These are phyloP conservation scores for Naganishia liquefaciens DNA, from an alignment of 1,284 basidiomycete genomes.

Conservation along the genomic window DNA sequence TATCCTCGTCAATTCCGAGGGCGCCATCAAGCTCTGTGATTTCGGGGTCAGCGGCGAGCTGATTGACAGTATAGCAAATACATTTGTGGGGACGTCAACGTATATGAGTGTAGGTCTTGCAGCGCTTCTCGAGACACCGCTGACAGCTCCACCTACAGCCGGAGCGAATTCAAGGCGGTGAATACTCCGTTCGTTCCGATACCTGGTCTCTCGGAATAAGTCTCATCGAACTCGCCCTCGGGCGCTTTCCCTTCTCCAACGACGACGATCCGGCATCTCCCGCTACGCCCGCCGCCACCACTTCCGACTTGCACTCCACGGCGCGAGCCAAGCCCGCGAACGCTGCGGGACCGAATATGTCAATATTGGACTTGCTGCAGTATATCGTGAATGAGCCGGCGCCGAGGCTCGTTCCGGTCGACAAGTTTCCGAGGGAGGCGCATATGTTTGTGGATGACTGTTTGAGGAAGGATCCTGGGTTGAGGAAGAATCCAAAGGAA, in stretches of 20 bases:
- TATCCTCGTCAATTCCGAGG: slow-evolving; percentile 88
- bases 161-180: slow-evolving; percentile 96
- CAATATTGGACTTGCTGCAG: slow-evolving; percentile 91
- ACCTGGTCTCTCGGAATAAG: slow-evolving; percentile 97
- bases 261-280: slow-evolving; percentile 62
- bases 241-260: slow-evolving; percentile 87
- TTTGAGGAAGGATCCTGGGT: slow-evolving; percentile 76
- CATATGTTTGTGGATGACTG: slow-evolving; percentile 79
- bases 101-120: slow-evolving; percentile 92
- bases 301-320: slow-evolving; percentile 40
- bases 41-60: slow-evolving; percentile 98
- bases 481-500: slow-evolving; percentile 60
- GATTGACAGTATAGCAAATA: slow-evolving; percentile 98
- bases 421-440: slow-evolving; percentile 69
- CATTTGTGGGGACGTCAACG: slow-evolving; percentile 96
- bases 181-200: slow-evolving; percentile 96
- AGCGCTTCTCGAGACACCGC: no score
- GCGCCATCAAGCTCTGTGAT: slow-evolving; percentile 97
- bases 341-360: slow-evolving; percentile 88
- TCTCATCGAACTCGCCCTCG: slow-evolving; percentile 87
- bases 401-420: slow-evolving; percentile 70
- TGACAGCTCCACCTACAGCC: slow-evolving; percentile 62
- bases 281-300: slow-evolving; percentile 34
- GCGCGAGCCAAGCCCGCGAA: slow-evolving; percentile 58
- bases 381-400: slow-evolving; percentile 97